Conservation (phyloP, 768 basidiomycete genomes). For the Lanmaoa rubissima region DNA sequence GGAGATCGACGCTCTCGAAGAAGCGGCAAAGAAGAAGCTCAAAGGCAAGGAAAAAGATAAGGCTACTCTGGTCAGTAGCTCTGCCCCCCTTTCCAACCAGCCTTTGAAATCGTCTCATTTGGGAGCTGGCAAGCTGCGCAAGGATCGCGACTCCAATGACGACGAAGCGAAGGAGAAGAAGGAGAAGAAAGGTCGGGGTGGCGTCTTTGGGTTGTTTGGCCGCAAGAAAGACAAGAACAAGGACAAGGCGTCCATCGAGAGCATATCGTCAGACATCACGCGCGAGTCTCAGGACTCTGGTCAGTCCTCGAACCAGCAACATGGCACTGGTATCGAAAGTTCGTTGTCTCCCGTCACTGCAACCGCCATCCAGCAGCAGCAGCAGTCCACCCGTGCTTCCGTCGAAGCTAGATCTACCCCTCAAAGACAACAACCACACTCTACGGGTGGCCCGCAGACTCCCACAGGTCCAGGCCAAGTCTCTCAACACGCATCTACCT, state of each 20-base stretch:
- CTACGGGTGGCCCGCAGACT: conserved; percentile 29
- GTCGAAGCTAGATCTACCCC: conserved; percentile 20
- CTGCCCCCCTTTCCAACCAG: conserved; percentile 30
- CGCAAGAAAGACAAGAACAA: conserved; percentile 76
- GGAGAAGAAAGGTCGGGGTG: conserved; percentile 64
- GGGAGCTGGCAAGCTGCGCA: conserved; percentile 40
- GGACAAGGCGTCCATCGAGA: conserved; percentile 53
- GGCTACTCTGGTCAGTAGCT: conserved; percentile 28
- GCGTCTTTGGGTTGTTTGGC: conserved; percentile 77
- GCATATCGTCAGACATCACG: conserved; percentile 47
- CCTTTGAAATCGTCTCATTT: conserved; percentile 11
- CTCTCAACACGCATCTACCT: conserved; percentile 58
- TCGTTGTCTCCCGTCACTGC: conserved; percentile 52
- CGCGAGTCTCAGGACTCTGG: conserved; percentile 65
- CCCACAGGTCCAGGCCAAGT: conserved; percentile 40
- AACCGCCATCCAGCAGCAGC: conserved; percentile 59
- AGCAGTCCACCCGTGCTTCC: conserved; percentile 32
- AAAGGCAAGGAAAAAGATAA: conserved; percentile 50
- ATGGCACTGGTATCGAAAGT: conserved; percentile 23
- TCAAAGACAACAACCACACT: conserved; percentile 22
- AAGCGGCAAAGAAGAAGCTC: conserved; percentile 49
- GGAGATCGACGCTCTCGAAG: conserved; percentile 45
- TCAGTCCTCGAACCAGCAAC: conserved; percentile 46
- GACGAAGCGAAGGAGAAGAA: conserved; percentile 55
- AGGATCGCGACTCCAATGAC: conserved; percentile 43